Evolutionary conservation across 2,329 filamentous ascomycete species (phyloP).

Genomic region (Fusarium acutatum): DNA sequence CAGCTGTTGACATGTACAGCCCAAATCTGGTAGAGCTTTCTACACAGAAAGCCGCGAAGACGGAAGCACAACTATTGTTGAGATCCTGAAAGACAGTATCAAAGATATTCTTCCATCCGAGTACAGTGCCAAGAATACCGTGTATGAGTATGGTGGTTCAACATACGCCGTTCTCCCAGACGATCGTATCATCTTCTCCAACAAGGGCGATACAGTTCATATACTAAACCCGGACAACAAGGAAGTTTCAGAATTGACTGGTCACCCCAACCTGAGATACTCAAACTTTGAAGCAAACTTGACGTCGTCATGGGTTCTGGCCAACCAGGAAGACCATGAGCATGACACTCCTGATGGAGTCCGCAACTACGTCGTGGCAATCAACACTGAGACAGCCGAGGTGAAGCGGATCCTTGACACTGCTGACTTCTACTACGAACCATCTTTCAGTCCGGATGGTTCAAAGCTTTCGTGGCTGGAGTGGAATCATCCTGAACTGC

Average conservation of each 20-base stretch:
- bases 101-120: constrained; percentile 54
- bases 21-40: constrained; percentile 46
- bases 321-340: constrained; percentile 61
- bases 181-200: constrained; percentile 57
- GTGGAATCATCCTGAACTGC: constrained; percentile 64
- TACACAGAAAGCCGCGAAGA: constrained; percentile 50
- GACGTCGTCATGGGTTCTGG: constrained; percentile 53
- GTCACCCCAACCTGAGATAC: constrained; percentile 50
- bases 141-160: constrained; percentile 64
- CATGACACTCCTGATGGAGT: constrained; percentile 45
- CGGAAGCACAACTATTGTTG: constrained; percentile 56
- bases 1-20: constrained; percentile 17
- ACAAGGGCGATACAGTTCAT: constrained; percentile 54
- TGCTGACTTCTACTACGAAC: constrained; percentile 62
- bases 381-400: constrained; percentile 52
- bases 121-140: constrained; percentile 54
- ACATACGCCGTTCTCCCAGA: constrained; percentile 51
- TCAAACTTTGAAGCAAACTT: constrained; percentile 57
- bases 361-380: constrained; percentile 51
- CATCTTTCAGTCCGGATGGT: constrained; percentile 58
- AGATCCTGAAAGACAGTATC: constrained; percentile 46
- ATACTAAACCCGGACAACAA: constrained; percentile 51
- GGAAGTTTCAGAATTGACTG: constrained; percentile 46
- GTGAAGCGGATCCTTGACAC: constrained; percentile 52
- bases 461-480: constrained; percentile 60